Evolutionary conservation across 1,284 basidiomycete species (phyloP).

Genomic region (Rhodotorula mucilaginosa): DNA sequence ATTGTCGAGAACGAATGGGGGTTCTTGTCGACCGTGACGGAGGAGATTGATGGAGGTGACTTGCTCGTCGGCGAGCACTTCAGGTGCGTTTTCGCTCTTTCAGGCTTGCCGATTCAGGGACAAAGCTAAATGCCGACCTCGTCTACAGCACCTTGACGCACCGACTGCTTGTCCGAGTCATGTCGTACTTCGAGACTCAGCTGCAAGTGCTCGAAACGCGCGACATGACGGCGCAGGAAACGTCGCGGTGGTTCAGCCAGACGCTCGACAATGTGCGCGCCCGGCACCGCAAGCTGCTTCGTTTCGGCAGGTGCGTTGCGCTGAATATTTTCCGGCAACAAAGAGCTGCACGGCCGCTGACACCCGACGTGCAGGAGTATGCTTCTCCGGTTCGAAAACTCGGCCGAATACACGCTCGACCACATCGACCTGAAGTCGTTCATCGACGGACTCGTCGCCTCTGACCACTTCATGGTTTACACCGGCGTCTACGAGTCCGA

Average conservation of each 20-base stretch:
- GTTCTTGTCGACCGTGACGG: conserved; percentile 88
- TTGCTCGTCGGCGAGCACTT: conserved; percentile 89
- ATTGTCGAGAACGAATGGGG: conserved; percentile 95
- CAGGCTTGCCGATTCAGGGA: background rate
- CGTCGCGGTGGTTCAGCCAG: conserved; percentile 84
- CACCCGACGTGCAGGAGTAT: conserved; percentile 46
- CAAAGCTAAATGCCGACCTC: background rate
- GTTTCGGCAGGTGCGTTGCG: conserved; percentile 72
- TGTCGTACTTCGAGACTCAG: conserved; percentile 91
- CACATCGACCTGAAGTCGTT: conserved; percentile 75
- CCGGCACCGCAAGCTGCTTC: conserved; percentile 88
- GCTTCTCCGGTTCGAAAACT: conserved; percentile 83
- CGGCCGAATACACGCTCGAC: conserved; percentile 87
- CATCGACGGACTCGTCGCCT: conserved; percentile 74
- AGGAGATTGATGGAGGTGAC: conserved; percentile 84
- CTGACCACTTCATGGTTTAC: conserved; percentile 93
- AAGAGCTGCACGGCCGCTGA: background rate
- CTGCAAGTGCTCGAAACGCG: conserved; percentile 63
- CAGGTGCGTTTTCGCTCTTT: conserved; percentile 59
- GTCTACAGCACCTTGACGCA: conserved; percentile 70
- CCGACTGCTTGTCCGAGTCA: conserved; percentile 82
- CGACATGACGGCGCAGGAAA: conserved; percentile 74
- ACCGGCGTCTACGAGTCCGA: conserved; percentile 84
- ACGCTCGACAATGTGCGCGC: conserved; percentile 90
- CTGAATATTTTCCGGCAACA: background rate